Conservation (phyloP, 2,329 filamentous ascomycete species). For the Stachybotrys elegans region DNA sequence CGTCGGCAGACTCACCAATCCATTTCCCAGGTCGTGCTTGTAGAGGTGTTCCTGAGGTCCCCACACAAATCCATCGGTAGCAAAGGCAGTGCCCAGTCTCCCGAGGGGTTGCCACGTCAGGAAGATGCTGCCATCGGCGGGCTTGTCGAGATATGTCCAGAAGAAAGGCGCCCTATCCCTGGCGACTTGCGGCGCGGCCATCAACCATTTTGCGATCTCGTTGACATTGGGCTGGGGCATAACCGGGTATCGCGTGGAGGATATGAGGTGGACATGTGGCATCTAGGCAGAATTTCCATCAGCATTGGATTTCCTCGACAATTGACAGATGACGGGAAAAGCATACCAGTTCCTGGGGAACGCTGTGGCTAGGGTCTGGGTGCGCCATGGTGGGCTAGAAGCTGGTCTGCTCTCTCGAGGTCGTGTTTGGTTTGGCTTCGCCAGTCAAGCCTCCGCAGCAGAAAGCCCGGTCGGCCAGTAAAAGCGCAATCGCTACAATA, state of each 20-base stretch:
- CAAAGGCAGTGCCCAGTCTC: slow-evolving; percentile 66
- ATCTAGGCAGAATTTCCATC: slow-evolving; percentile 53
- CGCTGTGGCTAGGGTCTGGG: slow-evolving; percentile 35
- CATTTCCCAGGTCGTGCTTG: slow-evolving; percentile 64
- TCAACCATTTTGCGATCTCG: slow-evolving; percentile 77
- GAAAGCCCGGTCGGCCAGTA: no score
- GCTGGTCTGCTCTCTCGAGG: no score
- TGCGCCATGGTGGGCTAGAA: slow-evolving; percentile 32
- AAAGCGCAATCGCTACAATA: no score
- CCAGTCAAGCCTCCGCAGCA: no score
- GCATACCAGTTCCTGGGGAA: slow-evolving; percentile 37
- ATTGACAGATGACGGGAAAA: no score
- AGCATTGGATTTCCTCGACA: slow-evolving; percentile 13
- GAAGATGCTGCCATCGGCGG: slow-evolving; percentile 75
- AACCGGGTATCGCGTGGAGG: slow-evolving; percentile 72
- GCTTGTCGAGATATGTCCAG: slow-evolving; percentile 86
- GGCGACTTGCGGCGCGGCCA: slow-evolving; percentile 74
- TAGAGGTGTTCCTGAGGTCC: slow-evolving; percentile 73
- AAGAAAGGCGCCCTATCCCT: slow-evolving; percentile 81
- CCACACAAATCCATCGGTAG: slow-evolving; percentile 93
- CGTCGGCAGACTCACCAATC: slow-evolving; percentile 41
- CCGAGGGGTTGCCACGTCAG: slow-evolving; percentile 84
- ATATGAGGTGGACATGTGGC: slow-evolving; percentile 85
- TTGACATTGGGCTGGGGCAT: slow-evolving; percentile 66
- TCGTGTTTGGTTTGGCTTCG: no score